Evolutionary conservation across 2,329 filamentous ascomycete genomes (phyloP).

Genomic region (Aureobasidium sp.): DNA sequence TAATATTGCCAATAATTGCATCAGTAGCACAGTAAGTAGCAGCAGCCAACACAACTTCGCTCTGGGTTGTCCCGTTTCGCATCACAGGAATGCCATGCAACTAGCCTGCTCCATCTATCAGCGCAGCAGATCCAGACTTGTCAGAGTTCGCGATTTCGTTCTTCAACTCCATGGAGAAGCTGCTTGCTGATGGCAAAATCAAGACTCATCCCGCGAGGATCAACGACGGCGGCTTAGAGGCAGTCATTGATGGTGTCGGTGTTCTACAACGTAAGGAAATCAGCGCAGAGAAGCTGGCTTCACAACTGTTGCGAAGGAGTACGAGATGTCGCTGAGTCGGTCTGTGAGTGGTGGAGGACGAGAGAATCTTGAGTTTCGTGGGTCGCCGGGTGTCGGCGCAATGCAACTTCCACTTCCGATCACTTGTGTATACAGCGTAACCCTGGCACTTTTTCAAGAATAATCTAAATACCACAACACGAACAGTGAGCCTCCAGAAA

Average conservation of each 20-base stretch:
- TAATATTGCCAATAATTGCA: background rate
- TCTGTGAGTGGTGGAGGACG: background rate
- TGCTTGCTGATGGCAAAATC: background rate
- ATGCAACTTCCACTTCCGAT: too few relatives aligned
- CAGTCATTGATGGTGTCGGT: background rate
- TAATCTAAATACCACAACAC: background rate
- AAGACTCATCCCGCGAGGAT: background rate
- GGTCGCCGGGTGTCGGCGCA: too few relatives aligned
- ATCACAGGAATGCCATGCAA: too few relatives aligned
- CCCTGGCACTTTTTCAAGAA: background rate
- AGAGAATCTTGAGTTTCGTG: background rate
- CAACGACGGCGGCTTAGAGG: background rate
- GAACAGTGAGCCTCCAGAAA: background rate
- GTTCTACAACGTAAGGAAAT: too few relatives aligned
- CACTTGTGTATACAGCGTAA: background rate
- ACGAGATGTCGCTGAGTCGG: too few relatives aligned
- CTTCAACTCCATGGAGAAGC: background rate
- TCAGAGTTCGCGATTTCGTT: background rate
- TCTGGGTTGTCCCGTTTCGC: too few relatives aligned
- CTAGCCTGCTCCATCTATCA: too few relatives aligned
- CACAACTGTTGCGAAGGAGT: background rate
- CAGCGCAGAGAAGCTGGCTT: background rate
- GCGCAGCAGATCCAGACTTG: background rate
- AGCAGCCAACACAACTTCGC: background rate
- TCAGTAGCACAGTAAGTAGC: background rate